Base-by-base conservation (phyloP, 805 yeast genomes). In the Candida insectalens region DNA sequence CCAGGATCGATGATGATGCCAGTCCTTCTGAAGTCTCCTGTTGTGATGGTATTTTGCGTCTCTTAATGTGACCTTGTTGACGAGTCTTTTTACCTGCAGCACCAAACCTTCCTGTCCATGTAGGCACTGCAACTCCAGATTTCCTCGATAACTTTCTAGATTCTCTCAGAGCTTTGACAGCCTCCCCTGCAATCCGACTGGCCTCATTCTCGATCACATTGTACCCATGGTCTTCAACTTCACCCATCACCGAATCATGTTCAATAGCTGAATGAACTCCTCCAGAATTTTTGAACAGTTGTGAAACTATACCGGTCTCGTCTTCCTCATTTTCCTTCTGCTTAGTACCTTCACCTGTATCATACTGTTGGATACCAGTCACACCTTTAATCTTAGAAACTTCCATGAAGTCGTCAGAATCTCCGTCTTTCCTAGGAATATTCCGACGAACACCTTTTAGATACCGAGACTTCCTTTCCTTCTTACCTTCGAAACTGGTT, bases 41-140 rank as follows among this genome's bases (percentile, higher is more conserved):
- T 6, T 9, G 25, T 18, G 17, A 18, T n/a, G 28, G 14, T 9
- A 13, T 27, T 10, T 12, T 16, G 6, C 21, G 34, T n/a, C 15
- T 31, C n/a, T 12, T 12, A 27, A 9, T 8, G 9, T 17, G 6
- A 14, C n/a, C 19, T 10, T 21, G 10, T 7, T 21, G 7, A 12
- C 12, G 13, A 7, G 28, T 12, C 6, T 9, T 13, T 25, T 65
- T 70, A 1, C 95, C 96, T 0, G 95, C 95, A 14, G 60, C 55
- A 0, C 98, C 98, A 63, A 79, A 84, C 44, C 72, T 73, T 0
- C 98, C 98, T 0, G 98, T 89, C 94, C 96, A 92, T 0, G 98
- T 89, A 0, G 96, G 97, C 0, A 81, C 77, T 4, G 95, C 95
- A 20, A 88, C 63, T 18, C 53, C 53, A 2, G 69, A 56, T 27